A percentile compares a stretch with the other conserved stretches of the same genome.
Evolutionary conservation across 768 basidiomycete species (phyloP).

Genomic region (Kwoniella dendrophila): DNA sequence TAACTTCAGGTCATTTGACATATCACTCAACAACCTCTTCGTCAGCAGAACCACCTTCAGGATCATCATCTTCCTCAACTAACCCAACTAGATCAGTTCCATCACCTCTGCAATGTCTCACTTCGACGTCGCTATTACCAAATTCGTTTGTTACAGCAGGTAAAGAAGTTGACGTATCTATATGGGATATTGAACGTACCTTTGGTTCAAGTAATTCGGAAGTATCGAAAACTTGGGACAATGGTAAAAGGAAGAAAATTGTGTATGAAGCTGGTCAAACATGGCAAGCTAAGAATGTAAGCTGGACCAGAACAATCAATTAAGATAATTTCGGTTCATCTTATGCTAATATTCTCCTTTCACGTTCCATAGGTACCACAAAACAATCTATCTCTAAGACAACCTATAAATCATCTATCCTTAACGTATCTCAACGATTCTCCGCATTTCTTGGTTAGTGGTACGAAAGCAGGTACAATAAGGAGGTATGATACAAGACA

Average conservation of each 20-base stretch:
- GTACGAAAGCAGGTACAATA: conserved; percentile 51
- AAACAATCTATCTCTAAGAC: conserved; percentile 44
- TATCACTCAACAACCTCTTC: conserved; percentile 7
- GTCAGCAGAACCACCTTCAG: neutral
- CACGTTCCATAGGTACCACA: conserved; percentile 54
- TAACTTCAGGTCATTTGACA: conserved; percentile 26
- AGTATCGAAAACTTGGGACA: conserved; percentile 18
- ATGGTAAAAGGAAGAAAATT: conserved; percentile 49
- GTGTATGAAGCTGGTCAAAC: conserved; percentile 45
- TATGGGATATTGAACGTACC: conserved; percentile 52
- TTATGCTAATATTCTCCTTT: no score
- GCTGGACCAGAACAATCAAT: conserved; percentile 10
- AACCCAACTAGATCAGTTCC: conserved; percentile 15
- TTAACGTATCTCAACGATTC: conserved; percentile 35
- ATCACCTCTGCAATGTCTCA: conserved; percentile 34
- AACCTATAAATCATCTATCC: conserved; percentile 52
- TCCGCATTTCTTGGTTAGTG: conserved; percentile 41
- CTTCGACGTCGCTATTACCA: conserved; percentile 22
- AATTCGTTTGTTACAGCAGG: conserved; percentile 47
- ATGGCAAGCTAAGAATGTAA: conserved; percentile 55
- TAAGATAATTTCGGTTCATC: neutral
- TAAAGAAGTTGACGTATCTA: conserved; percentile 52
- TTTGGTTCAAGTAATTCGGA: conserved; percentile 29
- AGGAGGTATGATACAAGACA: conserved; percentile 54
- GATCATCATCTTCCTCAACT: neutral